These are phyloP conservation scores for Colletotrichum filicis DNA, from an alignment of 2,329 filamentous ascomycete genomes.

Conservation along the genomic window DNA sequence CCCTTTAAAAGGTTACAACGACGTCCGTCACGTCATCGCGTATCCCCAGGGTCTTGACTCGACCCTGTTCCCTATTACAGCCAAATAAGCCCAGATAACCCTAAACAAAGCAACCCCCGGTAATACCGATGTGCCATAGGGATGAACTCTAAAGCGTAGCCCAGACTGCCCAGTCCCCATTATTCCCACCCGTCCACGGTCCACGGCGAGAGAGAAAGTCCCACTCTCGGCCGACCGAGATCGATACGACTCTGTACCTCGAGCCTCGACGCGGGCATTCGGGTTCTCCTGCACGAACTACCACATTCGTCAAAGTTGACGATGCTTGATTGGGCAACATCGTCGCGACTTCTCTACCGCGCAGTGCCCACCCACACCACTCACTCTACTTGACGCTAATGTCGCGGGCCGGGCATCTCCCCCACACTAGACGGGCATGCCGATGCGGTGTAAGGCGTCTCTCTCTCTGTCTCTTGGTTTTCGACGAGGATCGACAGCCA, in stretches of 20 bases:
- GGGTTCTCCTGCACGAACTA: background rate
- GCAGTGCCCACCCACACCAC: background rate
- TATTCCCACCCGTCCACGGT: too few relatives aligned
- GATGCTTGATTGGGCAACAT: background rate
- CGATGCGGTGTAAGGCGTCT: conserved; percentile 5
- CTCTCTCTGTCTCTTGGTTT: conserved; percentile 9
- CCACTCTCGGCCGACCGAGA: background rate
- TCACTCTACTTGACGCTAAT: conserved; percentile 15
- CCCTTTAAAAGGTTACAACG: conserved; percentile 3
- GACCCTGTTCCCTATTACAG: background rate
- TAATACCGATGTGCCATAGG: conserved; percentile 10
- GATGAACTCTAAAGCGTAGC: conserved; percentile 6
- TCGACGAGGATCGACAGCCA: conserved; percentile 6
- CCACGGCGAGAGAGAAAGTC: background rate
- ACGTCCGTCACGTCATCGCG: conserved; percentile 17
- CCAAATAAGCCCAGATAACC: background rate
- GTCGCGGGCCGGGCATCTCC: conserved; percentile 11
- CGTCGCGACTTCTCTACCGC: background rate
- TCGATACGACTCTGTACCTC: background rate
- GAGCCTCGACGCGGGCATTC: background rate
- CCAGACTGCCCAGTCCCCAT: too few relatives aligned
- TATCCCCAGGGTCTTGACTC: conserved; percentile 19
- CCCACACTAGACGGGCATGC: conserved; percentile 19
- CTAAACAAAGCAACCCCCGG: background rate
- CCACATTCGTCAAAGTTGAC: background rate